phyloP scores from a whole-genome alignment of 2,329 filamentous ascomycete species.

The Pyricularia sp. region DNA sequence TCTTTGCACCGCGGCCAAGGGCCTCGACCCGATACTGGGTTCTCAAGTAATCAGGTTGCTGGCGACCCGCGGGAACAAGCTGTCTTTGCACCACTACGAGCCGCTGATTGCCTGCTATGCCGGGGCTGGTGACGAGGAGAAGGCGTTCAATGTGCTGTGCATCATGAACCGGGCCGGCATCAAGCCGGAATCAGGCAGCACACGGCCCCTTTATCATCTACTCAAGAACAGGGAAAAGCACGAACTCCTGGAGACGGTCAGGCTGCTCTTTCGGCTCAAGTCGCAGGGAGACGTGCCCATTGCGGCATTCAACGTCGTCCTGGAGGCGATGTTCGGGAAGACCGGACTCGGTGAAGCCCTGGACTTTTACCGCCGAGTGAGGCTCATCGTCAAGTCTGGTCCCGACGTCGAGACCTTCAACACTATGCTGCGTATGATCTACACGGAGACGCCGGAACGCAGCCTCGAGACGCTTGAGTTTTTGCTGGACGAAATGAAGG shows the following conservation, averaged over 20 bases:
- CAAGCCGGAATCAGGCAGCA: constrained; percentile 47
- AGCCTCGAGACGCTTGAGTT: constrained; percentile 20
- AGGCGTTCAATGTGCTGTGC: constrained; percentile 60
- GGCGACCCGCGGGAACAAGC: constrained; percentile 43
- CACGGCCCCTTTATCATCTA: constrained; percentile 49
- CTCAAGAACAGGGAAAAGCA: constrained; percentile 26
- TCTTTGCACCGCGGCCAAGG: constrained; percentile 60
- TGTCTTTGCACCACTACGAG: constrained; percentile 68
- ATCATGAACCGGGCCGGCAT: constrained; percentile 63
- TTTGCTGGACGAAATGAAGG: constrained; percentile 26
- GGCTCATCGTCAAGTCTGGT: constrained; percentile 22
- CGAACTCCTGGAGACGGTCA: constrained; percentile 34
- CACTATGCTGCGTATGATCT: constrained; percentile 21
- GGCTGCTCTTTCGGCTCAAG: constrained; percentile 43
- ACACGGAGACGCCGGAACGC: constrained; percentile 6
- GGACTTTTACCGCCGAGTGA: constrained; percentile 26
- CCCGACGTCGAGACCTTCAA: constrained; percentile 26
- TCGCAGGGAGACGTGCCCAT: constrained; percentile 22
- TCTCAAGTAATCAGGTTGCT: constrained; percentile 62
- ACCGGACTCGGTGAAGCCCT: constrained; percentile 15
- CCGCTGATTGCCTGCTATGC: constrained; percentile 65
- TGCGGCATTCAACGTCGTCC: constrained; percentile 29
- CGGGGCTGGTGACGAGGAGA: constrained; percentile 45
- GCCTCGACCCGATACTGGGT: constrained; percentile 59
- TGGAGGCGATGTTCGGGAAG: constrained; percentile 22